Evolutionary conservation across 129 eudicot species (phyloP).

Genomic region (Flaveria trinervia): DNA sequence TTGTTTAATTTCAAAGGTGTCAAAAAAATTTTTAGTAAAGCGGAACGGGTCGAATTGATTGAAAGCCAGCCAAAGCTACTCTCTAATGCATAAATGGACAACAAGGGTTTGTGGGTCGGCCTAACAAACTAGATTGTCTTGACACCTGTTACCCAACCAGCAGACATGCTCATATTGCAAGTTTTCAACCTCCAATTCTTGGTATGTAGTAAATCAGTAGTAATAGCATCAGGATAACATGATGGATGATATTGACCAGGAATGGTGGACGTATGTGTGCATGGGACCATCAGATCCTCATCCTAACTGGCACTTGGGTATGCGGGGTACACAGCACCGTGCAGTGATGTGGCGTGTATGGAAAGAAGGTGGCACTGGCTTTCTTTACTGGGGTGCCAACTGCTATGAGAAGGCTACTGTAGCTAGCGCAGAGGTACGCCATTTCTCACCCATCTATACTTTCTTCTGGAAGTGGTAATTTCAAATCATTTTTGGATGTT

Average conservation of each 20-base stretch:
- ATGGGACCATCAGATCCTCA: conserved; percentile 99
- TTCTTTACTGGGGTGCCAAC: conserved; percentile 98
- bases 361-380: conserved; percentile 99
- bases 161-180: not conserved
- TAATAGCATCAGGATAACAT: not conserved
- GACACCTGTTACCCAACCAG: not conserved
- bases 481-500: not conserved
- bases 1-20: not conserved
- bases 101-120: not conserved
- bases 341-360: conserved; percentile 99
- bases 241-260: conserved; percentile 47
- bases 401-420: conserved; percentile 93
- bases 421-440: conserved; percentile 68
- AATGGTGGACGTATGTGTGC: conserved; percentile 99
- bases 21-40: not conserved
- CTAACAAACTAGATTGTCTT: not conserved
- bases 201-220: not conserved
- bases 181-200: not conserved
- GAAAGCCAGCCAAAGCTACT: not conserved
- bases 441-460: not conserved
- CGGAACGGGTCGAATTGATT: not conserved
- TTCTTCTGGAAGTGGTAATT: not conserved
- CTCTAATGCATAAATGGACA: not conserved
- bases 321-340: conserved; percentile 99
- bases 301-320: conserved; percentile 99